Percentiles rank a stretch among this genome's conserved stretches.
phyloP scores from a whole-genome alignment of 2,329 filamentous ascomycete species.

The Ophiosphaerella narmari region DNA sequence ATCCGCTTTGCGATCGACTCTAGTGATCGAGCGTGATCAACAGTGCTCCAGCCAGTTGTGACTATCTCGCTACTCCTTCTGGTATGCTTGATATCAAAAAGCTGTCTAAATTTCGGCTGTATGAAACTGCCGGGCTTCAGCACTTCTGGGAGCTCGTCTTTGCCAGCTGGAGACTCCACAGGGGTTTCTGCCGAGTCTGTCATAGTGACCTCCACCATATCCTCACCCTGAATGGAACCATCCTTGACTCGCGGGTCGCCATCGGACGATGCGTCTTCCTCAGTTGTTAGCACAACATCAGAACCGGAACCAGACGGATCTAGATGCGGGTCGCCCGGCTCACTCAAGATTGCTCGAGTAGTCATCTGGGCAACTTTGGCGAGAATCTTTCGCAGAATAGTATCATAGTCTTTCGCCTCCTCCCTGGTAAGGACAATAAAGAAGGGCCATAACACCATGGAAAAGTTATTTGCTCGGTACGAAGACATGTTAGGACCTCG shows the following conservation, averaged over 20 bases:
- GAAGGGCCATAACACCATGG: constrained; percentile 56
- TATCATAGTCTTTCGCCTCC: constrained; percentile 71
- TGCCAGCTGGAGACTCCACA: constrained; percentile 17
- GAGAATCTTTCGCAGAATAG: constrained; percentile 79
- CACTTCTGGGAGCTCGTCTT: constrained; percentile 47
- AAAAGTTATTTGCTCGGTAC: constrained; percentile 37
- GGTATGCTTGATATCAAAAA: constrained; percentile 79
- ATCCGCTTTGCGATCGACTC: constrained; percentile 59
- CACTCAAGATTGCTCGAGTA: constrained; percentile 66
- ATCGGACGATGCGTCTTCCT: constrained; percentile 67
- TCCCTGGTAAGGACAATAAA: constrained; percentile 77
- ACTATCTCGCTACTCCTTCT: constrained; percentile 59
- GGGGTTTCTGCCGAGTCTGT: constrained; percentile 59
- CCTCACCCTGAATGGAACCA: constrained; percentile 82
- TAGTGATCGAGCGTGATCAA: constrained; percentile 64
- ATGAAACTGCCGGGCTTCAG: constrained; percentile 63
- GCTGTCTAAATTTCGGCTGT: constrained; percentile 61
- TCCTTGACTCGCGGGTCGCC: constrained; percentile 74
- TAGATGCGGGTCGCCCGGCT: constrained; percentile 57
- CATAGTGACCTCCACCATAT: constrained; percentile 90
- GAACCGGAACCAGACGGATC: constrained; percentile 61
- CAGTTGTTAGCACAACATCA: constrained; percentile 70
- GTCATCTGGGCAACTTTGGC: constrained; percentile 77
- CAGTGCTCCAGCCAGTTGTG: constrained; percentile 70
- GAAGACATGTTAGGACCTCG: constrained; percentile 50